Percentiles rank a stretch among this genome's conserved stretches.
phyloP scores from a whole-genome alignment of 768 basidiomycete genomes.

The Mycena leptocephala region DNA sequence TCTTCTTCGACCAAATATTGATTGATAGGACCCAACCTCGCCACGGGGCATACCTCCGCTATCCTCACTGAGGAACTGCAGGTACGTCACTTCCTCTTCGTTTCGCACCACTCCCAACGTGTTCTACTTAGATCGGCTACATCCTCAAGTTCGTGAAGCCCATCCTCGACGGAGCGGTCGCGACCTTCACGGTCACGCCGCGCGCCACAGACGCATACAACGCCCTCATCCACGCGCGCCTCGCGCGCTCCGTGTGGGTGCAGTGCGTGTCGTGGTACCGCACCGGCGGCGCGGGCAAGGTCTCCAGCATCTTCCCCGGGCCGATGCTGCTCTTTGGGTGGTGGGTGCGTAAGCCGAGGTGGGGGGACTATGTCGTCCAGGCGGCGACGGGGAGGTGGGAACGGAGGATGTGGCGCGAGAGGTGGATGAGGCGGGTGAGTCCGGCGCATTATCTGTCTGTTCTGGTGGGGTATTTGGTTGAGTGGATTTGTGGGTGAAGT shows the following conservation, averaged over 20 bases:
- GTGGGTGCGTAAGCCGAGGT: slow-evolving; percentile 2
- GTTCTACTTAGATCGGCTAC: slow-evolving; percentile 60
- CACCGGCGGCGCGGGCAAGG: slow-evolving; percentile 54
- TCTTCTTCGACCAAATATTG: background rate
- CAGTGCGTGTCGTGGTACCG: slow-evolving; percentile 71
- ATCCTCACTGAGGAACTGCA: slow-evolving; percentile 72
- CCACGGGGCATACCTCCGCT: slow-evolving; percentile 72
- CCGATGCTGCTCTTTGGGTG: slow-evolving; percentile 22
- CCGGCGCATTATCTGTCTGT: background rate
- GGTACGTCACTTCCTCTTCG: slow-evolving; percentile 47
- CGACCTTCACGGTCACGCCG: slow-evolving; percentile 65
- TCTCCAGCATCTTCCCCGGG: slow-evolving; percentile 25
- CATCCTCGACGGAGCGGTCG: slow-evolving; percentile 63
- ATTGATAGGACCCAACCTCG: slow-evolving; percentile 67
- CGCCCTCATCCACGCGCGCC: slow-evolving; percentile 63
- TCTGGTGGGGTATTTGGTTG: background rate
- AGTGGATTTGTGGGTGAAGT: background rate
- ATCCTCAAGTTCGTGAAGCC: slow-evolving; percentile 68
- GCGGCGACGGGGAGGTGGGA: background rate
- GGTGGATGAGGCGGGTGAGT: background rate
- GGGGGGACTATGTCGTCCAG: background rate
- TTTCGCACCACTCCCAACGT: background rate
- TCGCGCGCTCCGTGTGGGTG: slow-evolving; percentile 67
- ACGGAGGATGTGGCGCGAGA: background rate
- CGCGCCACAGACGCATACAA: slow-evolving; percentile 68